Base-by-base conservation (phyloP, 2,329 filamentous ascomycete species). In the Paracoccidioides lutzii region DNA sequence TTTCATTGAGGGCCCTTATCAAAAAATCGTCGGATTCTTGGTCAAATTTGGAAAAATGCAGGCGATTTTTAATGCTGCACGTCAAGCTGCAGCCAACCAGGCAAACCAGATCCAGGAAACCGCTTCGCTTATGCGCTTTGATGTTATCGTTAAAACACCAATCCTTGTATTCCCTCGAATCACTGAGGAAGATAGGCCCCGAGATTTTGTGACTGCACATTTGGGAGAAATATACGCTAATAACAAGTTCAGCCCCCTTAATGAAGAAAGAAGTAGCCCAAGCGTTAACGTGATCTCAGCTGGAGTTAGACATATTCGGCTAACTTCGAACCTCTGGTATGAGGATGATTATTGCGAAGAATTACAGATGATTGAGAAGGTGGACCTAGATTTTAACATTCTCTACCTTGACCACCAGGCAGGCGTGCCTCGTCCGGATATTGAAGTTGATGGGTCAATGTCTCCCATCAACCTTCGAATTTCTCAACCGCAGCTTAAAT, bases 11-110 rank as follows among this genome's bases (percentile, higher is more conserved):
- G 94, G 98, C 69, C 93, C 93, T 0, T 96, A 97, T 76, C 83
- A 93, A 53, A 97, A 97, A 73, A 97, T 99, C 60, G 88, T 98
- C 71, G 88, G 94, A 62, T 99, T 98, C 70, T 77, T 95, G 45
- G 90, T 99, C 69, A 98, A 98, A 65, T 99, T 99, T 69, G 93
- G 94, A 58, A 95, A 95, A 72, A 99, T 99, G 93, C 93, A 98
- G 71, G 91, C 93, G 28, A 87, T 98, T 54, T 98, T 95, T 76
- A 98, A 99, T 66, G 91, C 93, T 44, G 93, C 94, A 10, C 83
- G 94, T 38, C 89, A 95, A 71, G 94, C 91, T 42, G 93, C 94
- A 2, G 88, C 93, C 42, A 91, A 88, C 59, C 90, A 96, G 69
- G 94, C 93, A 8, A 95, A 82, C 57, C 90, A 96, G 66, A 81